Conservation (phyloP, 495 filamentous ascomycete species). For the Xylaria scruposa region DNA sequence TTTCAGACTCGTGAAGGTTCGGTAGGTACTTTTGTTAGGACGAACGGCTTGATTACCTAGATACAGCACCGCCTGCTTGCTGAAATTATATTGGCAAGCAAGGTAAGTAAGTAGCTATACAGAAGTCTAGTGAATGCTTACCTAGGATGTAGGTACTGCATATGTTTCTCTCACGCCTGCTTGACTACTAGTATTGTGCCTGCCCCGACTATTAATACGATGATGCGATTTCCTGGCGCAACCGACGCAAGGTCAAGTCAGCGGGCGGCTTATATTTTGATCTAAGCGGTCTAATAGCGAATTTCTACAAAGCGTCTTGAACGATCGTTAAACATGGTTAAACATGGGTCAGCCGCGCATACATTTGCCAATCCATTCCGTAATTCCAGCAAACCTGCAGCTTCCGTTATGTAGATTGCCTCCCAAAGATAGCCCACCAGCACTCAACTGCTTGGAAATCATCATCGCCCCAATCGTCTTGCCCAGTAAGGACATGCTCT, state of each 20-base stretch:
- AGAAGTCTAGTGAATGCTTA: background rate
- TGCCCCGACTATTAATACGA: background rate
- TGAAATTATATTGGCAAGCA: background rate
- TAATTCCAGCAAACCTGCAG: background rate
- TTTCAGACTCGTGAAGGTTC: background rate
- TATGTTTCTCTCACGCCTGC: background rate
- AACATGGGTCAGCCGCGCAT: background rate
- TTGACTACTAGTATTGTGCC: background rate
- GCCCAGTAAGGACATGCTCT: conserved; percentile 45
- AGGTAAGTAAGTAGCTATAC: no score
- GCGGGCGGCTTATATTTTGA: no score
- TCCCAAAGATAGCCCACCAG: conserved; percentile 55
- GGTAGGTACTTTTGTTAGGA: background rate
- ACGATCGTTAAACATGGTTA: background rate
- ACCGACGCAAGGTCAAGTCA: background rate
- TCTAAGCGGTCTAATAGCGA: background rate
- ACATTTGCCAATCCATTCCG: background rate
- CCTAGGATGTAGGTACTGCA: background rate
- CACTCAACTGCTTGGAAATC: conserved; percentile 46
- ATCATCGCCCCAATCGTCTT: conserved; percentile 56
- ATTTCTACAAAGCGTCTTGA: background rate
- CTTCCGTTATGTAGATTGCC: conserved; percentile 8
- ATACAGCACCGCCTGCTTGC: background rate
- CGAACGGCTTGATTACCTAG: background rate
- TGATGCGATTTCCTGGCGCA: background rate